Base-by-base conservation (phyloP, 306 rosid genomes). In the Begonia masoniana region DNA sequence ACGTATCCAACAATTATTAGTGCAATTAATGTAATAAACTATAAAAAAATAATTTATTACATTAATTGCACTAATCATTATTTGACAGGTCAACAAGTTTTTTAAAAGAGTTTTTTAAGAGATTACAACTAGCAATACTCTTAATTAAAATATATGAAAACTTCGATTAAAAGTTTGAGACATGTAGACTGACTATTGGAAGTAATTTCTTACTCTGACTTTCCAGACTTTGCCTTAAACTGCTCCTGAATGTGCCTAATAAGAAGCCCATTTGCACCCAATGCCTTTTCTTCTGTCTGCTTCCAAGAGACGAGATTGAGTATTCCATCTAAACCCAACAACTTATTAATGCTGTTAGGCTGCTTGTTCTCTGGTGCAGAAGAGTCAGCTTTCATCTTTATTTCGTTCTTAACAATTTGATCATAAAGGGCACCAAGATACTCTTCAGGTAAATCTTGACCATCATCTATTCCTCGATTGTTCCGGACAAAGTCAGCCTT, bases 401-500 rank as follows among this genome's bases (percentile, higher is more conserved):
- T 92, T 77, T 92, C 99, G 67, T 84, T 81, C 77, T 73, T 86
- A 61, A 86, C 88, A 75, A 92, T 86, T 57, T 86, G 85, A 66
- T 86, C 95, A 71, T 86, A 92, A 47, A 92, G 73, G 58, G 75
- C 70, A 52, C 92, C 95, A 26, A 92, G 99, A 76, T 81, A 92
- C 73, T 86, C 99, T 63, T 86, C 96, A 12, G 99, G 68, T 67
- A 92, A 64, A 78, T 92, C 99, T 72, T 92, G 86, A 52, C 99
- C 99, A 66, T 86, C 96, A 62, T 92, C 99, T 70, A 92, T 92
- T 56, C 96, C 96, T 64, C 96, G 88, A 64, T 92, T 92, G 70
- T 92, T 92, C 54, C 96, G 94, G 52, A 92, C 52, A 76, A 92
- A 92, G 78, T 92, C 99, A 64, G 95, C 85, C 77, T 83, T 83